Base-by-base conservation (phyloP, 139 green algal genomes). In the Gonium pectorale region DNA sequence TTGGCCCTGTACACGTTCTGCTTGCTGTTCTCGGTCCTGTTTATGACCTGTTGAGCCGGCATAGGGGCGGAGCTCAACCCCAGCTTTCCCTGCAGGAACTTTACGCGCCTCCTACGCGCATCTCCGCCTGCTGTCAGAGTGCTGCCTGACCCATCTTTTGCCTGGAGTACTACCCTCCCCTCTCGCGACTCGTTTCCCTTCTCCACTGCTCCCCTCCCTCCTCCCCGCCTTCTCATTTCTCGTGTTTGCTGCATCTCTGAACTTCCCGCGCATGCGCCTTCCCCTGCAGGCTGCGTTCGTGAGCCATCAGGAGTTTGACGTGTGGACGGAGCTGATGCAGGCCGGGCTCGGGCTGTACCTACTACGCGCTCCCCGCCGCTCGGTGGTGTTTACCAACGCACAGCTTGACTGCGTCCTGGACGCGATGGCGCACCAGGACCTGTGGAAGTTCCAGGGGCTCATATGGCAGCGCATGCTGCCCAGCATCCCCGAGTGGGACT, bases 281-380 rank as follows among this genome's bases (percentile, higher is more conserved):
- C 40, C 22, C 5, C 5, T 43, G 38, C 60, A 83, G 77, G 77
- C 77, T 9, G 77, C 77, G 2, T 73, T 74, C 33, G 77, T 43
- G 7, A 74, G 62, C 33, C 5, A 64, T 5, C 77, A 83, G 59
- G 77, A 83, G n/a, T 64, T 83, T 31, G 77, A 83, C 2, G 22
- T 51, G 0, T 83, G 38, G 33, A 83, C 77, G 77, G 77, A 74
- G 60, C 62, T 74, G n/a, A 83, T 83, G n/a, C 62, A 73, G 63
- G 79, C 79, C 3, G 79, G 64, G 0, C 26, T 85, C 11, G 79
- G 67, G 11, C 79, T 85, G 40, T 85, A 68, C 49, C 64, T 85
- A 27, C 79, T 67, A 0, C 67, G 67, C 35, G 79, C 79, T 9
- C 79, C 79, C 0, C 79, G 49, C 15, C 31, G n/a, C 24, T 13